phyloP scores from a whole-genome alignment of 1,284 basidiomycete species.

The Coniferiporia sulphurascens region DNA sequence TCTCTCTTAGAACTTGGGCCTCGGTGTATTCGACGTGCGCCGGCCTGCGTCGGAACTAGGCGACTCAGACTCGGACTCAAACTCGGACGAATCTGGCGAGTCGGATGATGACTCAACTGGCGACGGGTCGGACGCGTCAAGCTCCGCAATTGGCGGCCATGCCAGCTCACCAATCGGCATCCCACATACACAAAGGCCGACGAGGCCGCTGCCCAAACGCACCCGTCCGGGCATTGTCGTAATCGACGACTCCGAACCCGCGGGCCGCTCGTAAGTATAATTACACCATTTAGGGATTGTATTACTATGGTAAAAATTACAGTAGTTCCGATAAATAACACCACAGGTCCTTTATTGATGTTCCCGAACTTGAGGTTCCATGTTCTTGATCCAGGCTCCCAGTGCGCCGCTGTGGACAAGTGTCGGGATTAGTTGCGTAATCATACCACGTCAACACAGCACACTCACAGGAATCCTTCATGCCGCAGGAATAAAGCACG shows the following conservation, averaged over 20 bases:
- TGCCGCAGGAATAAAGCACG: slow-evolving; percentile 95
- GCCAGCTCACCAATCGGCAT: neutral
- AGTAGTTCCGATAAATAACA: neutral
- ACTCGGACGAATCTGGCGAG: neutral
- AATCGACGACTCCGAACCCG: neutral
- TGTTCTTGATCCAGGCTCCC: slow-evolving; percentile 96
- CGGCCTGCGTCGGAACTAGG: slow-evolving; percentile 6
- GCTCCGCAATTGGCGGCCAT: slow-evolving; percentile 3
- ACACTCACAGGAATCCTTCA: slow-evolving; percentile 92
- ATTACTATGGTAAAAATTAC: slow-evolving; percentile 7
- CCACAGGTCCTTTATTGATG: neutral
- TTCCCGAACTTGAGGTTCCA: slow-evolving; percentile 43
- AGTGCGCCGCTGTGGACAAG: slow-evolving; percentile 65
- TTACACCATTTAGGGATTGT: slow-evolving; percentile 2
- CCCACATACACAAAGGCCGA: slow-evolving; percentile 12
- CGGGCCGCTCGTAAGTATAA: neutral
- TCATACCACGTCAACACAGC: neutral
- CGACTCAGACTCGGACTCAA: neutral
- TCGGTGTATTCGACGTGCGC: slow-evolving; percentile 24
- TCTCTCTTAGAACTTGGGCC: slow-evolving; percentile 22
- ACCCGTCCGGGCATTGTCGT: slow-evolving; percentile 13
- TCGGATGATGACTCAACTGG: slow-evolving; percentile 4
- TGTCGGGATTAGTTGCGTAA: slow-evolving; percentile 5
- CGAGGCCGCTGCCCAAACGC: slow-evolving; percentile 13
- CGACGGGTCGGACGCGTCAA: slow-evolving; percentile 1